These are phyloP conservation scores for Setomelanomma holmii DNA, from an alignment of 2,329 filamentous ascomycete genomes.

Conservation along the genomic window DNA sequence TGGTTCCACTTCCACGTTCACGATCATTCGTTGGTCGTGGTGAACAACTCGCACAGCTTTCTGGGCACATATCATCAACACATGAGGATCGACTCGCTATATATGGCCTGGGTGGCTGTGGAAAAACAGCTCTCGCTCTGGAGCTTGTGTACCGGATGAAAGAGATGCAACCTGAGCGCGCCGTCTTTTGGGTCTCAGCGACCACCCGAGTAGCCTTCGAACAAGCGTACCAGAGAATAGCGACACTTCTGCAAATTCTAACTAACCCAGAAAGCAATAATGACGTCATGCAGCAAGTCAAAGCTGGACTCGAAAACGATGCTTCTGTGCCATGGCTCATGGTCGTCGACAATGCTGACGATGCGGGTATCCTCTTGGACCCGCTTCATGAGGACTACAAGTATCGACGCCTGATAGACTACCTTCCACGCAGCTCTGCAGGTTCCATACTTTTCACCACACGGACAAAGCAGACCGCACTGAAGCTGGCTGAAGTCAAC, in stretches of 20 bases:
- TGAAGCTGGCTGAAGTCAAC: constrained; percentile 13
- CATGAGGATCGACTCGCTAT: constrained; percentile 13
- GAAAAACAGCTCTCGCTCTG: constrained; percentile 34
- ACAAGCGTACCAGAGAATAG: constrained; percentile 18
- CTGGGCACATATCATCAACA: constrained; percentile 7
- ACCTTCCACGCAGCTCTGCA: constrained; percentile 40
- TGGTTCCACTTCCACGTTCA: background rate
- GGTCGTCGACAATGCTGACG: constrained; percentile 57
- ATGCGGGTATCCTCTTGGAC: constrained; percentile 41
- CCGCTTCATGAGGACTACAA: background rate
- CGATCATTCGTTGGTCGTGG: constrained; percentile 20
- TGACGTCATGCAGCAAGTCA: constrained; percentile 49
- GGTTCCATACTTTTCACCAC: constrained; percentile 46
- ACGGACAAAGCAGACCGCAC: constrained; percentile 3
- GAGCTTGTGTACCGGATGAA: constrained; percentile 49
- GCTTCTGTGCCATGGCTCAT: constrained; percentile 48
- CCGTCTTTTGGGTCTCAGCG: constrained; percentile 27
- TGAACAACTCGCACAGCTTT: constrained; percentile 9
- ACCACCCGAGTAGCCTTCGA: constrained; percentile 32
- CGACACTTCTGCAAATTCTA: constrained; percentile 15
- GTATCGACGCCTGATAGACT: constrained; percentile 19
- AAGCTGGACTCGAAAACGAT: constrained; percentile 38
- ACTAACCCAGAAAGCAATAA: constrained; percentile 34
- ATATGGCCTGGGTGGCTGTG: constrained; percentile 23
- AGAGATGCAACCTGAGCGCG: constrained; percentile 24